Conservation (phyloP, 2,329 filamentous ascomycete genomes). For the Penicillium sumatraense region DNA sequence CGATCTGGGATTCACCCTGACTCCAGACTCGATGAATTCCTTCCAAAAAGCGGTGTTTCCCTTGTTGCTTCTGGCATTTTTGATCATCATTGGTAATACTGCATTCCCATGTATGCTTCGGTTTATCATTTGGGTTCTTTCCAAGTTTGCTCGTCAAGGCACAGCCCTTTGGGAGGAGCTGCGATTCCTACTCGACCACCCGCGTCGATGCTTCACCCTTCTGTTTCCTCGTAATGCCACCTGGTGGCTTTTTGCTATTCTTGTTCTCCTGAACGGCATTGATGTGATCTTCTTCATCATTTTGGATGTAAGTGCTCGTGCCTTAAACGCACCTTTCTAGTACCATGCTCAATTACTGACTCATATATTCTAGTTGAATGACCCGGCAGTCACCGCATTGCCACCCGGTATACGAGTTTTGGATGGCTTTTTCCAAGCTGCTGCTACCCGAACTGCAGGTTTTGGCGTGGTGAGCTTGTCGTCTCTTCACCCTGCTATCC, state of each 20-base stretch:
- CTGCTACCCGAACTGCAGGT: constrained; percentile 86
- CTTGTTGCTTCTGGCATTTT: constrained; percentile 76
- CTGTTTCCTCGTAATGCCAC: constrained; percentile 88
- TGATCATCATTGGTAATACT: constrained; percentile 94
- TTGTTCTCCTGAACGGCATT: constrained; percentile 78
- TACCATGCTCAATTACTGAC: constrained; percentile 12
- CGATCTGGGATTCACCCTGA: constrained; percentile 91
- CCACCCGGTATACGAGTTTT: constrained; percentile 77
- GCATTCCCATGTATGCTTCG: constrained; percentile 94
- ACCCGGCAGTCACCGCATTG: constrained; percentile 68
- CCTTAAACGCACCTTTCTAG: background rate
- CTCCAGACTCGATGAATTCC: constrained; percentile 89
- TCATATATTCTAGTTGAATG: constrained; percentile 66
- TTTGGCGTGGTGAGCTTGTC: constrained; percentile 81
- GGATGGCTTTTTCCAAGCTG: constrained; percentile 87
- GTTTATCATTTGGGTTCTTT: constrained; percentile 84
- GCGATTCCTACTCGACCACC: constrained; percentile 88
- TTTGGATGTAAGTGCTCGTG: constrained; percentile 70
- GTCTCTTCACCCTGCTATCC: constrained; percentile 82
- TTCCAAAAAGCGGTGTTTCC: constrained; percentile 79
- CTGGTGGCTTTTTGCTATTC: constrained; percentile 92
- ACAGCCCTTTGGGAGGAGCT: constrained; percentile 87
- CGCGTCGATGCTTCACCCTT: constrained; percentile 92
- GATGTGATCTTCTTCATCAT: constrained; percentile 92
- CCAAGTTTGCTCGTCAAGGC: constrained; percentile 66